Conservation (phyloP, 2,329 filamentous ascomycete species). For the Colletotrichum salicis region DNA sequence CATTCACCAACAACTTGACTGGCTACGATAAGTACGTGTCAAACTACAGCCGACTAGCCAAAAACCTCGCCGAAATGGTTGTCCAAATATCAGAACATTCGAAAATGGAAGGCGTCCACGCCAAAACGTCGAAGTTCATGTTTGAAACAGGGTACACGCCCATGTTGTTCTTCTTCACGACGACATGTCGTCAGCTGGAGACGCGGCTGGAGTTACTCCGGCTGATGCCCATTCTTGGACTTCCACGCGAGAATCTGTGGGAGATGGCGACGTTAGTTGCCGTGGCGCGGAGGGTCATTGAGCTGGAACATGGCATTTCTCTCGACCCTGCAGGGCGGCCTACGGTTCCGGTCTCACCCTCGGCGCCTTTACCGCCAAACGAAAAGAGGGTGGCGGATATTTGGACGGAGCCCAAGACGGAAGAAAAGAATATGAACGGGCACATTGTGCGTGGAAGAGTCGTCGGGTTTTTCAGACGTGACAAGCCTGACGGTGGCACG, state of each 20-base stretch:
- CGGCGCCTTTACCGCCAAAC: background rate
- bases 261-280: conserved; percentile 23
- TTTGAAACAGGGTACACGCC: conserved; percentile 31
- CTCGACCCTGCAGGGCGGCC: conserved; percentile 5
- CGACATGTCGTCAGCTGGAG: conserved; percentile 20
- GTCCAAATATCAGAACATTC: background rate
- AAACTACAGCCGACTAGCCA: conserved; percentile 17
- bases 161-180: conserved; percentile 28
- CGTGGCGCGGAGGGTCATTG: conserved; percentile 24
- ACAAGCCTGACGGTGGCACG: background rate
- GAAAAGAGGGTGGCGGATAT: conserved; percentile 15
- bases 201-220: conserved; percentile 20
- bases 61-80: background rate
- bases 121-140: conserved; percentile 15
- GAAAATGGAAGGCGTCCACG: too few relatives aligned
- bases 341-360: background rate
- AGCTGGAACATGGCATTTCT: conserved; percentile 28
- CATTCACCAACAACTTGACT: conserved; percentile 44
- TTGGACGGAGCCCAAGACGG: conserved; percentile 8
- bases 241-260: conserved; percentile 26
- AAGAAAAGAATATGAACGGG: conserved; percentile 5
- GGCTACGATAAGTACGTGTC: conserved; percentile 17
- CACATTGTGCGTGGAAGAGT: background rate
- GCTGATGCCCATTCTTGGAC: conserved; percentile 18
- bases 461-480: conserved; percentile 9